Percentiles rank a stretch among this genome's conserved stretches.
Conservation (phyloP, 495 filamentous ascomycete species). For the Tuber indicum region DNA sequence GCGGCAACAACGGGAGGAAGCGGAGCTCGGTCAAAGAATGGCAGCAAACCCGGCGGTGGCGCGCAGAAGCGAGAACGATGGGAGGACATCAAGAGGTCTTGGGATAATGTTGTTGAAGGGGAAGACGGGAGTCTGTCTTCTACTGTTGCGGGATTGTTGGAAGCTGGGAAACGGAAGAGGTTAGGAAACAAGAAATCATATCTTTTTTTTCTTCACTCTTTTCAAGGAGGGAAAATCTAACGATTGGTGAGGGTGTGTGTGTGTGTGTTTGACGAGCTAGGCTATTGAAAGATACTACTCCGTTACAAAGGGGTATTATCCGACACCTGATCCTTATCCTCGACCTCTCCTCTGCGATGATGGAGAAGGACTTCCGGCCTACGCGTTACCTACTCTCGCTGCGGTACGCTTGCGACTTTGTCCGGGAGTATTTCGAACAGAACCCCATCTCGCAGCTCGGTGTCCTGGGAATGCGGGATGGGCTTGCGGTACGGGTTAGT, state of each 20-base stretch:
- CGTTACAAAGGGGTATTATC: slow-evolving; percentile 92
- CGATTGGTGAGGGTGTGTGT: slow-evolving; percentile 5
- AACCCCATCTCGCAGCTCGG: slow-evolving; percentile 97
- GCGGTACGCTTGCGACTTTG: slow-evolving; percentile 78
- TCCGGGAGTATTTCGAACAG: slow-evolving; percentile 93
- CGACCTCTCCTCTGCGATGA: slow-evolving; percentile 91
- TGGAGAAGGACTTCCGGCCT: slow-evolving; percentile 87
- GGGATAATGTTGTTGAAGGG: slow-evolving; percentile 63
- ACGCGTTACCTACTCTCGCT: slow-evolving; percentile 75
- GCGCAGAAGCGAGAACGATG: slow-evolving; percentile 48
- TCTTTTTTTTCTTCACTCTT: not conserved
- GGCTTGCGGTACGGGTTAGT: slow-evolving; percentile 73
- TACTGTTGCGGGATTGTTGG: slow-evolving; percentile 61
- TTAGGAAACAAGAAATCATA: slow-evolving; percentile 34
- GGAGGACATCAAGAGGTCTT: slow-evolving; percentile 55
- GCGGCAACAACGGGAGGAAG: slow-evolving; percentile 42
- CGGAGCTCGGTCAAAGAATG: slow-evolving; percentile 41
- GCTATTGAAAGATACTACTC: slow-evolving; percentile 83
- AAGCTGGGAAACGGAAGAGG: slow-evolving; percentile 71
- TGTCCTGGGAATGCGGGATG: slow-evolving; percentile 84
- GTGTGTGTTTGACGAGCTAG: slow-evolving; percentile 43
- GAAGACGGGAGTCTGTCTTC: slow-evolving; percentile 68
- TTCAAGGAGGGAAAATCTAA: slow-evolving; percentile 17
- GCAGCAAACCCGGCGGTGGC: slow-evolving; percentile 20
- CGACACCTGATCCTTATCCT: slow-evolving; percentile 84